Base-by-base conservation (phyloP, 257 asterid species). In the Solanum ahanhuiri region DNA sequence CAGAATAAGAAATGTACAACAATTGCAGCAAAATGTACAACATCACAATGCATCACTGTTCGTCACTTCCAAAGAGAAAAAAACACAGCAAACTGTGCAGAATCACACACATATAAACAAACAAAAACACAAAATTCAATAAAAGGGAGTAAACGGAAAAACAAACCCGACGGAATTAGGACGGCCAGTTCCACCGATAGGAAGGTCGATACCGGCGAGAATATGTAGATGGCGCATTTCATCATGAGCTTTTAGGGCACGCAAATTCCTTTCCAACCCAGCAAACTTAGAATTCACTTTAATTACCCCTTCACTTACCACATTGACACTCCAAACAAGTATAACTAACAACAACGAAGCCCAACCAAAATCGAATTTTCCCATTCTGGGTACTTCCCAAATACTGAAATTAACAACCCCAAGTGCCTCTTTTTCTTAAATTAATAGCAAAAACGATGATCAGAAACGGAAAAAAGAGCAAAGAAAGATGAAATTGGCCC, bases 111-210 rank as follows among this genome's bases (percentile, higher is more conserved):
- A 12, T 75, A n/a, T 20, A 71, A 8, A 71, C 1, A 72, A 72
- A 72, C 48, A 72, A 70, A 31, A 72, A 9, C 6, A 43, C 63
- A 25, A 7, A 41, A 77, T 41, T 77, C 5, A 23, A 43, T 17
- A 45, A 23, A 9, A 79, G 5, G 5, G 28, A 70, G 82, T 33
- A 31, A 3, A 51, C 76, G 54, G 23, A 23, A 18, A 1, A 33
- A 58, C 93, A 9, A 4, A 96, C 99, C 99, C 99, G 82, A 96
- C 93, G 84, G 98, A 88, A 85, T 96, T 96, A 35, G 98, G 98
- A 33, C 98, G 98, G 41, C 99, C 99, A 51, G 92, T 92, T 37
- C 99, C 98, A 1, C 99, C 98, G 63, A 96, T 94, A 4, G 99
- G 99, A 60, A 96, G 92, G 95, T 96, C 99, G 84, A 96, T 98